Evolutionary conservation across 2,329 filamentous ascomycete genomes (phyloP).

Genomic region (Diaporthe aspalathi): DNA sequence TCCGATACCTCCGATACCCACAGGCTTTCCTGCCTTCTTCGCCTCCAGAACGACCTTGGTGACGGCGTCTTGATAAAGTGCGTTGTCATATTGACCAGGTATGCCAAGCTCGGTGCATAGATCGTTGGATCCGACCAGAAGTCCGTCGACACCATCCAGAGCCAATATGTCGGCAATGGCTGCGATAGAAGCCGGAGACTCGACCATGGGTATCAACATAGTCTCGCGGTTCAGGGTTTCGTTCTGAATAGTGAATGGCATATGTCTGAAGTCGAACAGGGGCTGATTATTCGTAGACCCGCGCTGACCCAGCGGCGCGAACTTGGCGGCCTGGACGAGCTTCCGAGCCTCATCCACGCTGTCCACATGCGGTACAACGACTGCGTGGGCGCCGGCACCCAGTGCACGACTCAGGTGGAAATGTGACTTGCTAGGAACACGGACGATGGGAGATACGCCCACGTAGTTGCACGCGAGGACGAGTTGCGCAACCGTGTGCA

Average conservation of each 20-base stretch:
- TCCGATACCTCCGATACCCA: slow-evolving; percentile 2
- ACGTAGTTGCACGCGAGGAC: slow-evolving; percentile 53
- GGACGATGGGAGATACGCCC: slow-evolving; percentile 55
- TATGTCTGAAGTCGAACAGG: background rate
- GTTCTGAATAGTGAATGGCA: background rate
- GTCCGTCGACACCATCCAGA: background rate
- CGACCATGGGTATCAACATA: background rate
- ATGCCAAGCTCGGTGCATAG: background rate
- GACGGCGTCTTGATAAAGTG: slow-evolving; percentile 5
- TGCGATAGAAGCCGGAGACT: background rate
- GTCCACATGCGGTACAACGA: background rate
- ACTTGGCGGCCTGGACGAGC: slow-evolving; percentile 6
- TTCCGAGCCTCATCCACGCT: slow-evolving; percentile 38
- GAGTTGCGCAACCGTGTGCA: slow-evolving; percentile 51
- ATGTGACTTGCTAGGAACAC: slow-evolving; percentile 52
- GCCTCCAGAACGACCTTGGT: background rate
- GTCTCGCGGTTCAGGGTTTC: background rate
- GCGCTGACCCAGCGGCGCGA: background rate
- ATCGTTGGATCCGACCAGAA: background rate
- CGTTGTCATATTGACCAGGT: slow-evolving; percentile 2
- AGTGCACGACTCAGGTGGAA: slow-evolving; percentile 49
- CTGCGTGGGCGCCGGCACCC: background rate
- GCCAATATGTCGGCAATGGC: background rate
- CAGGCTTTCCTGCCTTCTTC: background rate
- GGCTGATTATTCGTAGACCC: slow-evolving; percentile 6